These are phyloP conservation scores for Suillus cothurnatus DNA, from an alignment of 768 basidiomycete species.

Conservation along the genomic window DNA sequence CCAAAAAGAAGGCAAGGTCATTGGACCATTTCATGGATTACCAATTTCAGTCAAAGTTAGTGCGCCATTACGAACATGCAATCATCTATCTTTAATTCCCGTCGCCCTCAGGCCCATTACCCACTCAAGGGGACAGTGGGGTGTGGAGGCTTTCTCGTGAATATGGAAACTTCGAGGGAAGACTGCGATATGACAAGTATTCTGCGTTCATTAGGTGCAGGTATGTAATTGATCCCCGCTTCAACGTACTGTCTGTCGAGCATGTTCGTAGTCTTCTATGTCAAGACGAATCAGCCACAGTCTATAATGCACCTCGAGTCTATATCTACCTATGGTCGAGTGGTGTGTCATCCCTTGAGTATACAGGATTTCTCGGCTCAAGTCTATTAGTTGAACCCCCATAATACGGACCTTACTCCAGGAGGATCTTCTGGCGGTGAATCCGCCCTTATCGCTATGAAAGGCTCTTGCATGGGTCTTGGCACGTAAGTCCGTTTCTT, in stretches of 20 bases:
- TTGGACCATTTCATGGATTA: constrained; percentile 47
- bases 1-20: constrained; percentile 36
- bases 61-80: background rate
- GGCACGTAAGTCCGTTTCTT: constrained; percentile 35
- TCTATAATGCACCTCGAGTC: constrained; percentile 42
- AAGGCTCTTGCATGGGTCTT: constrained; percentile 47
- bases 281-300: constrained; percentile 46
- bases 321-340: constrained; percentile 36
- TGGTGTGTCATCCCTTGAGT: constrained; percentile 19
- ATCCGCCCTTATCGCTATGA: constrained; percentile 47
- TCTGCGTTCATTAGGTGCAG: constrained; percentile 44
- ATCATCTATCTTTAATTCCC: no score
- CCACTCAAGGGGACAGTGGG: constrained; percentile 42
- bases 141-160: constrained; percentile 36
- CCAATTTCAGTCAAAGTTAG: constrained; percentile 43
- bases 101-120: constrained; percentile 35
- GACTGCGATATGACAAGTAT: constrained; percentile 35
- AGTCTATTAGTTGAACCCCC: constrained; percentile 41
- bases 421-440: constrained; percentile 60
- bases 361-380: constrained; percentile 24
- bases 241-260: constrained; percentile 10
- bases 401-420: constrained; percentile 42
- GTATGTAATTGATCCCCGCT: constrained; percentile 19
- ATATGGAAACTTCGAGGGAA: constrained; percentile 24
- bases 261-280: constrained; percentile 39